Percentiles rank a stretch among this genome's conserved stretches.
Evolutionary conservation across 148 eudicot species (phyloP).

Genomic region (Cornus controversa): DNA sequence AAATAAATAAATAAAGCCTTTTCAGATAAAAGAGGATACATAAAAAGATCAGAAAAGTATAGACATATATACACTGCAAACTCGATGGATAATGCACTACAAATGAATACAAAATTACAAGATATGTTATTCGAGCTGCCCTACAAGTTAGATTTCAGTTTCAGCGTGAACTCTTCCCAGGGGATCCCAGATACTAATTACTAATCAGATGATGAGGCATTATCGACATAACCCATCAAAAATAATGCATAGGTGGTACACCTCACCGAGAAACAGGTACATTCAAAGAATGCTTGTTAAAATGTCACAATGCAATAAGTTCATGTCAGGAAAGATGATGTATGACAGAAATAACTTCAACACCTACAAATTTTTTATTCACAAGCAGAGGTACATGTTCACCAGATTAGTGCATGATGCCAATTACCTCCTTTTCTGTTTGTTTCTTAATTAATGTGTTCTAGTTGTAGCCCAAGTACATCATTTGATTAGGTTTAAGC

Average conservation of each 20-base stretch:
- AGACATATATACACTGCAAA: not conserved
- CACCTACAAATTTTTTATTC: not conserved
- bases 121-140: not conserved
- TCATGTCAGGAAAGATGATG: too few relatives aligned
- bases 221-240: too few relatives aligned
- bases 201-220: too few relatives aligned
- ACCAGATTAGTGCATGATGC: not conserved
- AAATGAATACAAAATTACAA: not conserved
- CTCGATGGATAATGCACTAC: not conserved
- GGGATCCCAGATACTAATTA: not conserved
- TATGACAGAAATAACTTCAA: too few relatives aligned
- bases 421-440: not conserved
- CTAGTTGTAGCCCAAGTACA: not conserved
- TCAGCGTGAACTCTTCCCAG: not conserved
- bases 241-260: too few relatives aligned
- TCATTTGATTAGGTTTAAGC: too few relatives aligned
- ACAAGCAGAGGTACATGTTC: not conserved
- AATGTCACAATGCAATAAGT: too few relatives aligned
- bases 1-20: conserved; percentile 2
- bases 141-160: not conserved
- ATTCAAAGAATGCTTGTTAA: too few relatives aligned
- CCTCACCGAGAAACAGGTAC: too few relatives aligned
- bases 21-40: too few relatives aligned
- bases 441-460: not conserved
- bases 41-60: not conserved